Evolutionary conservation across 164 flowering plant genomes (phyloP).

Genomic region (Brasenia schreberi): DNA sequence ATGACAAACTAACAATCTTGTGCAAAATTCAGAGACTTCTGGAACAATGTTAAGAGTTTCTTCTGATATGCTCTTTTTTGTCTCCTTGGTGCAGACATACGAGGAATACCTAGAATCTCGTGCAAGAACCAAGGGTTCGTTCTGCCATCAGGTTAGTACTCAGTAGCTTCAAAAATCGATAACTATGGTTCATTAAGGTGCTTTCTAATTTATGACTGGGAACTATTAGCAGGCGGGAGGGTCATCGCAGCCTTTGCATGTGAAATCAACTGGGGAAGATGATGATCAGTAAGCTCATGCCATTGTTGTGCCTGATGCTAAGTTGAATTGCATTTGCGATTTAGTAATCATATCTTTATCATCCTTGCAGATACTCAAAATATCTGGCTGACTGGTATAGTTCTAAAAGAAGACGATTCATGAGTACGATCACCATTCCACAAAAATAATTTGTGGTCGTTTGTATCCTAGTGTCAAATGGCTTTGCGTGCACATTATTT

Average conservation of each 20-base stretch:
- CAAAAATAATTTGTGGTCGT: slow-evolving; percentile 1
- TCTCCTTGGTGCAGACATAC: slow-evolving; percentile 44
- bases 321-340: neutral
- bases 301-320: neutral
- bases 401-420: slow-evolving; percentile 3
- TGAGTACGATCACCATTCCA: slow-evolving; percentile 1
- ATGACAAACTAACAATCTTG: neutral
- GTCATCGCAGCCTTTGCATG: neutral
- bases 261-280: slow-evolving; percentile 12
- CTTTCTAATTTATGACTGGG: neutral
- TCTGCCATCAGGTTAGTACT: slow-evolving; percentile 31
- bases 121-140: slow-evolving; percentile 28
- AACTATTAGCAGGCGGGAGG: slow-evolving; percentile 17
- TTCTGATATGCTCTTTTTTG: neutral
- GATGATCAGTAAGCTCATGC: slow-evolving; percentile 9
- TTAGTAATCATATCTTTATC: neutral
- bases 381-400: slow-evolving; percentile 10
- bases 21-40: neutral
- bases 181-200: neutral
- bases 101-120: slow-evolving; percentile 73
- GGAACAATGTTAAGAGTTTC: neutral
- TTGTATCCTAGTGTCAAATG: neutral
- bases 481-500: neutral
- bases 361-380: slow-evolving; percentile 8
- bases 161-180: neutral